A percentile compares a stretch with the other conserved stretches of the same genome.
These are phyloP conservation scores for Tylopilus sp. DNA, from an alignment of 768 basidiomycete species.

Conservation along the genomic window DNA sequence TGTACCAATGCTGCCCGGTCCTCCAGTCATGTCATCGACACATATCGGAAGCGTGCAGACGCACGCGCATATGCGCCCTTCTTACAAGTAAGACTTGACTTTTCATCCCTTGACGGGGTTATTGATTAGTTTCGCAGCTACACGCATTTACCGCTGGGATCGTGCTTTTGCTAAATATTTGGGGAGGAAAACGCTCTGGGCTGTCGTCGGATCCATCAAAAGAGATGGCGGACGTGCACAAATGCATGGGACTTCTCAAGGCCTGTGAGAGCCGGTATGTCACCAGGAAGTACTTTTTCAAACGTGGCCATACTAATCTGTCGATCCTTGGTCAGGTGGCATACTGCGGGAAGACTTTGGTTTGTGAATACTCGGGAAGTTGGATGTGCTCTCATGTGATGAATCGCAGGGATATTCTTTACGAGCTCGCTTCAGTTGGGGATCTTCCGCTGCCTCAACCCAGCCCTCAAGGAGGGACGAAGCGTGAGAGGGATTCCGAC, in stretches of 20 bases:
- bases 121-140: constrained; percentile 26
- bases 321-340: constrained; percentile 35
- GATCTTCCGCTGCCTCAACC: constrained; percentile 63
- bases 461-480: constrained; percentile 49
- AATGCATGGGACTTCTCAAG: constrained; percentile 44
- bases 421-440: constrained; percentile 67
- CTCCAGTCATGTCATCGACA: constrained; percentile 66
- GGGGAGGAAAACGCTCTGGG: constrained; percentile 47
- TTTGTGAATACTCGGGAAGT: constrained; percentile 21
- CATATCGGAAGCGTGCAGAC: constrained; percentile 39
- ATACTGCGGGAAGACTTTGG: constrained; percentile 48
- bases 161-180: constrained; percentile 54
- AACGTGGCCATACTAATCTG: no score
- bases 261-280: constrained; percentile 34
- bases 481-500: constrained; percentile 63
- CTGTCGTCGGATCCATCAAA: constrained; percentile 37
- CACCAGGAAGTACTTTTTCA: no score
- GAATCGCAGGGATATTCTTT: constrained; percentile 60
- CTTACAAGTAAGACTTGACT: constrained; percentile 29
- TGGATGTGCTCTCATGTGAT: neutral
- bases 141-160: constrained; percentile 47
- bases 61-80: constrained; percentile 20
- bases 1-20: constrained; percentile 85
- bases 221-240: constrained; percentile 50
- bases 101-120: neutral